phyloP scores from a whole-genome alignment of 2,329 filamentous ascomycete species.

The Colletotrichum liaoningense region DNA sequence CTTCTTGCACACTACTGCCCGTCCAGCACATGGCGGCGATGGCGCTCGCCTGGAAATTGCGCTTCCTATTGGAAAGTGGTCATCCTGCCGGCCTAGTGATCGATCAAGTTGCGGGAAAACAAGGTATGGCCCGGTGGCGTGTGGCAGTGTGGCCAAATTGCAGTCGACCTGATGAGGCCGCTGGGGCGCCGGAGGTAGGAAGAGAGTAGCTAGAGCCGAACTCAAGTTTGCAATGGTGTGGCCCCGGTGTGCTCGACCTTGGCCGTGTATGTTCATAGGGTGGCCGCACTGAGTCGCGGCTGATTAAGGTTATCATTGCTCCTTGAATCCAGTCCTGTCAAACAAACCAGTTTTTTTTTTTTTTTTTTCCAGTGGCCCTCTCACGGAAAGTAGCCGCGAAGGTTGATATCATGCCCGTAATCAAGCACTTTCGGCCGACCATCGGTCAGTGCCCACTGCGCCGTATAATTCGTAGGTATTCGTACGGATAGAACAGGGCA shows the following conservation, averaged over 20 bases:
- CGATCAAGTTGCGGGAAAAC: neutral
- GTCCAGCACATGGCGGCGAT: neutral
- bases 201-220: neutral
- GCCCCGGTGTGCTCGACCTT: neutral
- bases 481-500: neutral
- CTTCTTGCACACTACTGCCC: neutral
- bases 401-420: conserved; percentile 10
- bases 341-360: neutral
- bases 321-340: conserved; percentile 13
- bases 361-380: neutral
- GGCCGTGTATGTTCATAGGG: neutral
- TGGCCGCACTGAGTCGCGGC: conserved; percentile 11
- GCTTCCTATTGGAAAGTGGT: neutral
- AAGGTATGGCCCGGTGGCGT: conserved; percentile 7
- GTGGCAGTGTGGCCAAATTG: conserved; percentile 23
- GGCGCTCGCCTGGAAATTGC: conserved; percentile 4
- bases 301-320: conserved; percentile 31
- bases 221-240: neutral
- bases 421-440: conserved; percentile 8
- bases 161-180: conserved; percentile 22
- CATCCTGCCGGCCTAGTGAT: neutral
- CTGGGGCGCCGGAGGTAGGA: neutral
- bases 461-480: neutral
- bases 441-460: neutral
- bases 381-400: conserved; percentile 31